phyloP scores from a whole-genome alignment of 2,329 filamentous ascomycete species.

The Monilinia laxa region DNA sequence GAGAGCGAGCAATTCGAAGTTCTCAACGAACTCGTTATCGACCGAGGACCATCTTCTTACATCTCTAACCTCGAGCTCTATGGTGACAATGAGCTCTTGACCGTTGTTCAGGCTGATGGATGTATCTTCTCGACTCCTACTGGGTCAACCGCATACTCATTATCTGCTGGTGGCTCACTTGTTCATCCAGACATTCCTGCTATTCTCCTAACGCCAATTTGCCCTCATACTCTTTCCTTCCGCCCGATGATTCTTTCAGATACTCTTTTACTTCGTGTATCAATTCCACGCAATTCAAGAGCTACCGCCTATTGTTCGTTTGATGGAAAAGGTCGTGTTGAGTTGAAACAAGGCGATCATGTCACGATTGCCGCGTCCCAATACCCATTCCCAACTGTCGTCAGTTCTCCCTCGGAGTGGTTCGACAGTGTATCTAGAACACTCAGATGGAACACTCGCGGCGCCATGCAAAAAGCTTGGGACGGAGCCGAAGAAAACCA shows the following conservation, averaged over 20 bases:
- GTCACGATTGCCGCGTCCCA: conserved; percentile 95
- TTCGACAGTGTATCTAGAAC: conserved; percentile 93
- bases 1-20: conserved; percentile 97
- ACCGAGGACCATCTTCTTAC: conserved; percentile 93
- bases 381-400: conserved; percentile 96
- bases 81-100: conserved; percentile 91
- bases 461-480: conserved; percentile 88
- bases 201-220: conserved; percentile 95
- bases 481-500: conserved; percentile 48
- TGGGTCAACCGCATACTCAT: conserved; percentile 90
- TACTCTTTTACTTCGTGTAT: conserved; percentile 86
- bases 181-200: conserved; percentile 97
- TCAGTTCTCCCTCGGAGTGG: conserved; percentile 88
- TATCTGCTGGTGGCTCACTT: conserved; percentile 91
- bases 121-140: conserved; percentile 98
- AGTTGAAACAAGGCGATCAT: conserved; percentile 88
- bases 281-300: conserved; percentile 78
- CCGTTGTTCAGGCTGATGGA: conserved; percentile 92
- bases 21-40: conserved; percentile 96
- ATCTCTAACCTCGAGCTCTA: conserved; percentile 96
- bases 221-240: conserved; percentile 95
- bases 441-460: conserved; percentile 90
- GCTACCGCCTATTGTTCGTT: conserved; percentile 97
- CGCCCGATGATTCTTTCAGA: conserved; percentile 97
- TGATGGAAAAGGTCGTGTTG: conserved; percentile 92